Evolutionary conservation across 805 yeast genomes (phyloP).

Genomic region (Candida pini): DNA sequence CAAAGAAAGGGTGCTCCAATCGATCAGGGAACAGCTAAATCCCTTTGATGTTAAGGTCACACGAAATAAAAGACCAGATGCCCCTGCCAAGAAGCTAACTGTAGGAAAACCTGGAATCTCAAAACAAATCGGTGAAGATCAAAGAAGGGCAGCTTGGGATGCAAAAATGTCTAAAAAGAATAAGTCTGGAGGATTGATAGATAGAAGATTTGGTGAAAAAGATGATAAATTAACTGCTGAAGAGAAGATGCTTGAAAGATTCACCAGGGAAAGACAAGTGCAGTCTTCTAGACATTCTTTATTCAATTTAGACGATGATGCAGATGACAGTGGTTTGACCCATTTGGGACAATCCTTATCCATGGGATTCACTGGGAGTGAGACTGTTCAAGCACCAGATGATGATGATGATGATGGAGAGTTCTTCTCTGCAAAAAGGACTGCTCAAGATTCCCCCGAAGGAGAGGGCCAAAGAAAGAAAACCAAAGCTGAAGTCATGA

Average conservation of each 20-base stretch:
- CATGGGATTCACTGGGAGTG: constrained; percentile 28
- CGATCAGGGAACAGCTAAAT: constrained; percentile 79
- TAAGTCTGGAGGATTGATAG: constrained; percentile 72
- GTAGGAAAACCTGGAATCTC: constrained; percentile 67
- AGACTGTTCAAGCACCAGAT: constrained; percentile 37
- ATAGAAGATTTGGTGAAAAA: constrained; percentile 89
- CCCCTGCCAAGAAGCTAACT: constrained; percentile 40
- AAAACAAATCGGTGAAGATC: constrained; percentile 63
- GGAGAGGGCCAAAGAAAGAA: constrained; percentile 47
- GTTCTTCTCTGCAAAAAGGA: constrained; percentile 30
- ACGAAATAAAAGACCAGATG: constrained; percentile 53
- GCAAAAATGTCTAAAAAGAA: constrained; percentile 57
- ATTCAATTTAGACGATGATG: constrained; percentile 72
- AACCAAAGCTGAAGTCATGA: constrained; percentile 81
- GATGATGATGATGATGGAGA: constrained; percentile 36
- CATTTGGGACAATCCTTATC: constrained; percentile 72
- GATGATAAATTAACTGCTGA: constrained; percentile 69
- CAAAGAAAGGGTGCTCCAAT: constrained; percentile 45
- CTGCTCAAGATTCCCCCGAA: constrained; percentile 25
- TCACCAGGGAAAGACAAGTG: constrained; percentile 78
- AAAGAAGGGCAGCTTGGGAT: constrained; percentile 57
- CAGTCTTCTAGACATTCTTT: constrained; percentile 51
- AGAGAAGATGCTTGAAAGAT: constrained; percentile 93
- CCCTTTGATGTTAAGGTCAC: constrained; percentile 80
- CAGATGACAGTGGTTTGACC: constrained; percentile 50